Evolutionary conservation across 163 green algal genomes (phyloP).

Genomic region (Scenedesmus sp.): DNA sequence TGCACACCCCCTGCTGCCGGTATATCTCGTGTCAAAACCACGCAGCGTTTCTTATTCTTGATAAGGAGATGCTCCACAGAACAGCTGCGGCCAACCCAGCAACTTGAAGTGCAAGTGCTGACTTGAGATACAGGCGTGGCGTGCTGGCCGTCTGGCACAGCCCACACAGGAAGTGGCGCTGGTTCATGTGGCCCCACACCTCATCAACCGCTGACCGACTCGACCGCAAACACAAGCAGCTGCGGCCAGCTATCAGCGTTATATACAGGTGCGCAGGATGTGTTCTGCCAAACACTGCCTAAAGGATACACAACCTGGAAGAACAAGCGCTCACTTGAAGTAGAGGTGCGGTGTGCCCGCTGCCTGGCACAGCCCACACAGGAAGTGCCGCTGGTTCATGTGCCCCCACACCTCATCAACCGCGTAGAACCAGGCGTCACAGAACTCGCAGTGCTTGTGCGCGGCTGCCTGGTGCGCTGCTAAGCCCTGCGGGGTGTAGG

Average conservation of each 20-base stretch:
- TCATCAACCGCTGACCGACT: slow-evolving; percentile 42
- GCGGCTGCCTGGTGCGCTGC: slow-evolving; percentile 54
- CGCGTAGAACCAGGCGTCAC: slow-evolving; percentile 61
- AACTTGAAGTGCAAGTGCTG: not conserved
- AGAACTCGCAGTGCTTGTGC: slow-evolving; percentile 79
- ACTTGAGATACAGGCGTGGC: slow-evolving; percentile 48
- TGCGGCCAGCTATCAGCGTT: too few species aligned
- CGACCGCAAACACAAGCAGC: too few species aligned
- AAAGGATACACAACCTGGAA: not conserved
- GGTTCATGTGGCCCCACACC: slow-evolving; percentile 56
- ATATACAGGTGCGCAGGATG: not conserved
- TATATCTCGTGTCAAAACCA: not conserved
- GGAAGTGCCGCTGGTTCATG: slow-evolving; percentile 59
- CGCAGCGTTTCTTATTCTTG: not conserved
- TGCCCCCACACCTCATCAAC: slow-evolving; percentile 59
- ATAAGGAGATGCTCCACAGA: too few species aligned
- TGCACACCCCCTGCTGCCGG: not conserved
- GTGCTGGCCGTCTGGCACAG: slow-evolving; percentile 52
- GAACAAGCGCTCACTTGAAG: slow-evolving; percentile 27
- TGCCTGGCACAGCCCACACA: slow-evolving; percentile 59
- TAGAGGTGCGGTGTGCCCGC: slow-evolving; percentile 45
- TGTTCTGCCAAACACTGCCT: not conserved
- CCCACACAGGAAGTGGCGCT: slow-evolving; percentile 55
- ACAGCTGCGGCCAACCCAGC: not conserved
- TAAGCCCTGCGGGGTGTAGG: slow-evolving; percentile 48